Percentiles rank a stretch among this genome's conserved stretches.
These are phyloP conservation scores for Marchantia paleacea DNA, from an alignment of 225 moss, liverwort and hornwort genomes.

Conservation along the genomic window DNA sequence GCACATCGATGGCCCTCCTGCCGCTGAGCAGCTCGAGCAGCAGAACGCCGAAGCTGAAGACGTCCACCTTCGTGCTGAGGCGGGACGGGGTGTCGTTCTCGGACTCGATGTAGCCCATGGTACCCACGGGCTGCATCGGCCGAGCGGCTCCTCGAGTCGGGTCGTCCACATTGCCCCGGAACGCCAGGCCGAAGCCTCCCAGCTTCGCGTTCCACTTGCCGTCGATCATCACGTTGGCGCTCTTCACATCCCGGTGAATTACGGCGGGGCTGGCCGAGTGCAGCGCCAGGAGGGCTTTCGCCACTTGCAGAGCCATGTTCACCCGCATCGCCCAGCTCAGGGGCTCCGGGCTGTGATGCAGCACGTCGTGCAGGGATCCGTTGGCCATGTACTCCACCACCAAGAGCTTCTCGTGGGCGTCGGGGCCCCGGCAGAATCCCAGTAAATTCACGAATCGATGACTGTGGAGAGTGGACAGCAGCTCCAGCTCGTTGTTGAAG, in stretches of 20 bases:
- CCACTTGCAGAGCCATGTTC: constrained; percentile 43
- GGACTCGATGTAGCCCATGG: constrained; percentile 22
- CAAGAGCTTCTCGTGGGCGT: constrained; percentile 37
- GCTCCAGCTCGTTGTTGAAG: constrained; percentile 51
- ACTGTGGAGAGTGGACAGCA: constrained; percentile 38
- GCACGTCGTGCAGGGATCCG: constrained; percentile 41
- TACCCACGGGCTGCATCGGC: constrained; percentile 7
- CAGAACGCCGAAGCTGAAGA: constrained; percentile 49
- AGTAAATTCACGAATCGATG: constrained; percentile 45
- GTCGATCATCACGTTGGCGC: constrained; percentile 38
- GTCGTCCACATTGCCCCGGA: constrained; percentile 32
- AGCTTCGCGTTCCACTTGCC: constrained; percentile 49
- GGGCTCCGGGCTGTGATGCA: constrained; percentile 32
- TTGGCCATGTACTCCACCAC: constrained; percentile 53
- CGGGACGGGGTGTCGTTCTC: constrained; percentile 23
- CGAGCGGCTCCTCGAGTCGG: background rate
- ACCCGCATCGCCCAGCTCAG: constrained; percentile 38
- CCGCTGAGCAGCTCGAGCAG: constrained; percentile 49
- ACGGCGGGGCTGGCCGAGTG: constrained; percentile 44
- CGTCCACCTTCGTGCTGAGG: constrained; percentile 42
- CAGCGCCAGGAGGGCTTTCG: constrained; percentile 45
- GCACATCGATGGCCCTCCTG: constrained; percentile 37
- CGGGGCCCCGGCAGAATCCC: constrained; percentile 36
- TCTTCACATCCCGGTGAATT: constrained; percentile 50
- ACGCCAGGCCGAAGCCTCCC: constrained; percentile 48